Conservation (phyloP, 257 asterid species). For the Jacaranda copaia region DNA sequence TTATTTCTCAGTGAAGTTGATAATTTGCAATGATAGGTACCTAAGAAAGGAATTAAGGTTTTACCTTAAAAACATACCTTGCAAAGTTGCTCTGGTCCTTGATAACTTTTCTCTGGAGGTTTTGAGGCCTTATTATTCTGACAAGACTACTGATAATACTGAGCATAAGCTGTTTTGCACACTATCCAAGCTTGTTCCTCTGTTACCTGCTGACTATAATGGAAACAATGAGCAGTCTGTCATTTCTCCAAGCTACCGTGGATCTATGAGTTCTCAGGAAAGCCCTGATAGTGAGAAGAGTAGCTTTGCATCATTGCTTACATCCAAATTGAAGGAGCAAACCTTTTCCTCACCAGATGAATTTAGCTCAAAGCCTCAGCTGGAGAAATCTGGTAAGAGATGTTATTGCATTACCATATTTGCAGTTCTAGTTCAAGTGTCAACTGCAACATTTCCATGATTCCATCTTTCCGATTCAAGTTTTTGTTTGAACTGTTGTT, state of each 20-base stretch:
- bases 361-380: slow-evolving; percentile 33
- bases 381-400: slow-evolving; percentile 56
- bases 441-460: background rate
- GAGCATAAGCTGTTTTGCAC: slow-evolving; percentile 60
- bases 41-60: slow-evolving; percentile 62
- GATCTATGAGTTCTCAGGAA: slow-evolving; percentile 47
- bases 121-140: slow-evolving; percentile 52
- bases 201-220: slow-evolving; percentile 32
- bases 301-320: slow-evolving; percentile 30
- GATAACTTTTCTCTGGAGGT: slow-evolving; percentile 58
- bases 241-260: slow-evolving; percentile 43
- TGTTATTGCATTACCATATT: slow-evolving; percentile 22
- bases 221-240: slow-evolving; percentile 39
- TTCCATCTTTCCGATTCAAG: background rate
- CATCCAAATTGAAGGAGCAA: slow-evolving; percentile 44
- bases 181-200: slow-evolving; percentile 54
- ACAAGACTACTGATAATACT: slow-evolving; percentile 36
- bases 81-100: slow-evolving; percentile 66
- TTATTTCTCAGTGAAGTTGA: slow-evolving; percentile 23
- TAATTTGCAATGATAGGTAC: slow-evolving; percentile 53
- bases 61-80: slow-evolving; percentile 71
- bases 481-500: slow-evolving; percentile 1
- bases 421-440: background rate
- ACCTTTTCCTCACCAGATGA: slow-evolving; percentile 45
- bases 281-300: slow-evolving; percentile 45